Evolutionary conservation across 306 rosid species (phyloP), one percentile per base, ranked within the genome.

Genomic region (Astragalus membranaceus): DNA sequence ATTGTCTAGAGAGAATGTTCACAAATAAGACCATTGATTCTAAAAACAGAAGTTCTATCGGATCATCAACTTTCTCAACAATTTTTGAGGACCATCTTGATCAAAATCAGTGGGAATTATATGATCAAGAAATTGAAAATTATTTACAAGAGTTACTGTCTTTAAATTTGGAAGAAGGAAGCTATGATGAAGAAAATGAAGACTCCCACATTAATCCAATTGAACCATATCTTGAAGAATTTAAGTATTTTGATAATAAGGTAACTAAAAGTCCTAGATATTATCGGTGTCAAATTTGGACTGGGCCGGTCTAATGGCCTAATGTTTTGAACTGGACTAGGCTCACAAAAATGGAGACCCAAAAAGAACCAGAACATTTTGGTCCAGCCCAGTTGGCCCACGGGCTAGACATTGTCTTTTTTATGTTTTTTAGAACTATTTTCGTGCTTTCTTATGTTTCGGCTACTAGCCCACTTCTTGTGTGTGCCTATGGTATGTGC

Each of bases 1-100:
- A 80, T 44, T 88, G 96, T 92, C 46, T 93, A 12, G 98, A 75
- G 7, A 93, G 69, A 56, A 56, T 85, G 54, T 85, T 88, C 79
- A 39, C 51, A 20, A 88, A 91, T 46, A 81, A 74, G 35, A 67
- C 60, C 50, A 51, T 42, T 53, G 75, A 64, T 42, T 80, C 88
- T 32, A 67, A 61, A 3, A 73, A 58, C 8, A 63, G 39, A 10
- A 42, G n/a, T 36, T 60, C 26, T 37, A 60, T 30, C n/a, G 63
- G 66, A 41, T 55, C 85, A 63, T 62, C 7, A 35, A 35, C 67
- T 77, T 81, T 85, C 39, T 64, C 90, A 64, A 30, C 49, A 26
- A 75, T 26, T 65, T 53, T 55, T 60, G 69, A 62, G 67, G 14
- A 33, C 3, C 51, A 17, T 17, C 15, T 62, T 39, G 77, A 80